Evolutionary conservation across 805 yeast species (phyloP), one percentile per base, ranked within the genome.

Genomic region (Candida orba): DNA sequence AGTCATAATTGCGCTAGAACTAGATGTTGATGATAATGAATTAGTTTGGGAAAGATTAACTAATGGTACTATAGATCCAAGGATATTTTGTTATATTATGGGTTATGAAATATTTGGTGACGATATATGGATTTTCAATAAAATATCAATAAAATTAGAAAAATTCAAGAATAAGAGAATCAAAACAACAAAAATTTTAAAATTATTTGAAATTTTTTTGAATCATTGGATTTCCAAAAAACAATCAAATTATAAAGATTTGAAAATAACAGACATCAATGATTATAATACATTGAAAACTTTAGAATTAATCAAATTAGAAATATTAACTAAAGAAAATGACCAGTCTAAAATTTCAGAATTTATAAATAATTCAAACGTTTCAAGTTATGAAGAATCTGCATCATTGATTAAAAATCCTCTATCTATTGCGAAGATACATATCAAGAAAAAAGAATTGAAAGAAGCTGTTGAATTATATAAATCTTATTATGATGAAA

Each of bases 1-100:
- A 4, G 67, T 63, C 0, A 40, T 71, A 14, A 48, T 50, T 13
- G 62, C 63, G 37, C 47, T 67, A 18, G 17, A 48, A n/a, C 41
- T 45, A 8, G 49, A 48, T 17, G 35, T 31, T 10, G 52, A 20
- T 20, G 22, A 45, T 34, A 49, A 48, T 20, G 40, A 42, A 18
- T 31, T 17, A 47, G 45, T 8, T 22, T 61, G 40, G 58, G 45
- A 45, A 18, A 32, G 37, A 14, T 33, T 41, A 67, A 52, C 59
- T 1, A 58, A 61, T 43, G 69, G 66, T 4, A 52, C 52, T 0
- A 35, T 56, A 15, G 59, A 57, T 35, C 56, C 60, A 18, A 43
- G 59, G 25, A 34, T 57, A 0, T 43, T 57, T 22, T 39, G 54
- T 3, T 39, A 54, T 37, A 45, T 52, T 4, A 46, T 54, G 41